Percentiles rank a stretch among this genome's conserved stretches.
phyloP scores from a whole-genome alignment of 2,329 filamentous ascomycete species.

The Ophiostoma novo-ulmi region DNA sequence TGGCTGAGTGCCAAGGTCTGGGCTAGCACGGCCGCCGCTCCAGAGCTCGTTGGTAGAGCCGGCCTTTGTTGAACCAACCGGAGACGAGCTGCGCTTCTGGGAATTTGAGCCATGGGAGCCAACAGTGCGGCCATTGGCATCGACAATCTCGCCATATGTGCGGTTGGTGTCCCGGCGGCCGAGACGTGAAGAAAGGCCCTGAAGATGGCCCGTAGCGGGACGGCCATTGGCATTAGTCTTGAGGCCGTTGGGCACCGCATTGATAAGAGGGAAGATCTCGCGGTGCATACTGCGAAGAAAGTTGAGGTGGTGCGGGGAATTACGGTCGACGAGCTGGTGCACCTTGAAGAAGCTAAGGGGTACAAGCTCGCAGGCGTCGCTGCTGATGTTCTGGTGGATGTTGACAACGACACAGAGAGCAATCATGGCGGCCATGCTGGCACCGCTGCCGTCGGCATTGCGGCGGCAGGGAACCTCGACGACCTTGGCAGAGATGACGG shows the following conservation, averaged over 20 bases:
- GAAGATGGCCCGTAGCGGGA: conserved; percentile 9
- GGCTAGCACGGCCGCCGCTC: conserved; percentile 16
- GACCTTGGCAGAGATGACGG: conserved; percentile 41
- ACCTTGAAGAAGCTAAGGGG: conserved; percentile 50
- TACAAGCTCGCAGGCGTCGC: conserved; percentile 43
- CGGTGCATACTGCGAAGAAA: conserved; percentile 23
- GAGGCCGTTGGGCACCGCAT: conserved; percentile 13
- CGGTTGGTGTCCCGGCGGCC: conserved; percentile 13
- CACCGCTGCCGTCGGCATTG: conserved; percentile 17
- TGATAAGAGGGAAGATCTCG: conserved; percentile 23
- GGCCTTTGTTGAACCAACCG: conserved; percentile 17
- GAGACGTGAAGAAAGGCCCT: conserved; percentile 9
- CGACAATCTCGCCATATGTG: not conserved
- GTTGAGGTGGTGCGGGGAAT: conserved; percentile 23
- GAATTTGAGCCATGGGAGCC: not conserved
- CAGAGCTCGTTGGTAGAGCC: conserved; percentile 24
- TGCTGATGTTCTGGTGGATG: conserved; percentile 43
- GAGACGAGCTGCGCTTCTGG: conserved; percentile 18
- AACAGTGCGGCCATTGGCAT: not conserved
- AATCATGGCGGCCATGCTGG: conserved; percentile 31
- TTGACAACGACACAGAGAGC: conserved; percentile 47
- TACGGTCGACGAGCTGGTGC: conserved; percentile 25
- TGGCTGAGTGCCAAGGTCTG: conserved; percentile 14
- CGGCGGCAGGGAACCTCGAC: conserved; percentile 40
- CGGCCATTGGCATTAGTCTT: not conserved